These are phyloP conservation scores for Tylopilus rubrobrunneus DNA, from an alignment of 768 basidiomycete species.

Conservation along the genomic window DNA sequence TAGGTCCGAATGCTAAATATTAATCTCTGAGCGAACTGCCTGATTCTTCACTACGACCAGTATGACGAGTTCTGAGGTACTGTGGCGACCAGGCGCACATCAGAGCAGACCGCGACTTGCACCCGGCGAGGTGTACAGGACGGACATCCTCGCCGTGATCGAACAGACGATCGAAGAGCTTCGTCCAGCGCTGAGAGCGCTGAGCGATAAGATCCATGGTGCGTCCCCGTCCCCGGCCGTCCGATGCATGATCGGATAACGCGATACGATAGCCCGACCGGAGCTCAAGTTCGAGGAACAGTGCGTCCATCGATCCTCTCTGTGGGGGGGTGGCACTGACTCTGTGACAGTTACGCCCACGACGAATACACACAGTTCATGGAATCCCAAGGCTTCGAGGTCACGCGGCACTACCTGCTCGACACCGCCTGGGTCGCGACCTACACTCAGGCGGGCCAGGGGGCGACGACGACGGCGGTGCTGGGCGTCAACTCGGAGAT, in stretches of 20 bases:
- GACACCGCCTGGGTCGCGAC: constrained; percentile 75
- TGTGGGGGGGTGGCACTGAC: neutral
- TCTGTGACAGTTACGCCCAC: constrained; percentile 47
- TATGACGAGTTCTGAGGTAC: neutral
- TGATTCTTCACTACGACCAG: neutral
- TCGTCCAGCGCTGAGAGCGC: constrained; percentile 48
- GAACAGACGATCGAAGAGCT: constrained; percentile 50
- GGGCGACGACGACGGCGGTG: neutral
- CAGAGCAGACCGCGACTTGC: constrained; percentile 1
- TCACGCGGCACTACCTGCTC: constrained; percentile 56
- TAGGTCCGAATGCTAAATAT: neutral
- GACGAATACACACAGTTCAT: constrained; percentile 68
- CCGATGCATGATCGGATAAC: neutral
- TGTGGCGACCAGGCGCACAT: constrained; percentile 1
- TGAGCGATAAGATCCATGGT: constrained; percentile 77
- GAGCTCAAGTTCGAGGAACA: constrained; percentile 66
- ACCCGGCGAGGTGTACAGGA: constrained; percentile 41
- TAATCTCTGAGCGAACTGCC: neutral
- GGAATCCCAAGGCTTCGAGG: constrained; percentile 59
- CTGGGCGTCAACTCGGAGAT: constrained; percentile 81
- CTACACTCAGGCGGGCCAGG: constrained; percentile 38
- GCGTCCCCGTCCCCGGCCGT: neutral
- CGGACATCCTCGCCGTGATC: constrained; percentile 60
- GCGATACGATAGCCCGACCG: constrained; percentile 49
- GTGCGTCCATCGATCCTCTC: constrained; percentile 33